These are phyloP conservation scores for Tetracladium maxilliforme DNA, from an alignment of 2,329 filamentous ascomycete genomes.

Conservation along the genomic window DNA sequence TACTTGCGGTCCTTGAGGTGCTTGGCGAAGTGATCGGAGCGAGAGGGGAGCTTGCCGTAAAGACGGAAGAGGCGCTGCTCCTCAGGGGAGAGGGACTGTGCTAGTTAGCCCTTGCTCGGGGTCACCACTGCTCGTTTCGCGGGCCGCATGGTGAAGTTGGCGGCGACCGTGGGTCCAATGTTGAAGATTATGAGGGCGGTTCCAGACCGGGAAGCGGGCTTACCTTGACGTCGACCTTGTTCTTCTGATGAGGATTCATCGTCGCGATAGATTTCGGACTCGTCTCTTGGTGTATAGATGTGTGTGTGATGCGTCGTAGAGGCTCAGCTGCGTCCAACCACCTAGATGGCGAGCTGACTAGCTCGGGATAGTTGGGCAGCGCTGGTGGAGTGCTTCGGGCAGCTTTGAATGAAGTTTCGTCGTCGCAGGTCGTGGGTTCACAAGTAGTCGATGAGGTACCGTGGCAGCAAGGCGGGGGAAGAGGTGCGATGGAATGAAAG, in stretches of 20 bases:
- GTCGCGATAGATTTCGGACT: constrained; percentile 18
- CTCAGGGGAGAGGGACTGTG: constrained; percentile 76
- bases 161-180: constrained; percentile 3
- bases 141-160: constrained; percentile 8
- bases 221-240: constrained; percentile 94
- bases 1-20: constrained; percentile 99
- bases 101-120: constrained; percentile 1
- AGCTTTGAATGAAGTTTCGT: too few species aligned
- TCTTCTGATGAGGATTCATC: constrained; percentile 97
- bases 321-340: too few species aligned
- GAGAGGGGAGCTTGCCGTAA: constrained; percentile 94
- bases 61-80: constrained; percentile 94
- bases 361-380: too few species aligned
- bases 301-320: too few species aligned
- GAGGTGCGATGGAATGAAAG: too few species aligned
- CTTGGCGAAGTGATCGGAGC: constrained; percentile 93
- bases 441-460: too few species aligned
- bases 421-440: too few species aligned
- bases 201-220: constrained; percentile 18
- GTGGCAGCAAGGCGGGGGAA: too few species aligned
- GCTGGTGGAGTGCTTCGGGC: too few species aligned
- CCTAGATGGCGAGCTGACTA: too few species aligned
- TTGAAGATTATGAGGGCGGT: constrained; percentile 1
- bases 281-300: too few species aligned
- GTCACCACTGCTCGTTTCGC: not conserved